These are phyloP conservation scores for Podosphaera aphanis DNA, from an alignment of 2,329 filamentous ascomycete species.

Conservation along the genomic window DNA sequence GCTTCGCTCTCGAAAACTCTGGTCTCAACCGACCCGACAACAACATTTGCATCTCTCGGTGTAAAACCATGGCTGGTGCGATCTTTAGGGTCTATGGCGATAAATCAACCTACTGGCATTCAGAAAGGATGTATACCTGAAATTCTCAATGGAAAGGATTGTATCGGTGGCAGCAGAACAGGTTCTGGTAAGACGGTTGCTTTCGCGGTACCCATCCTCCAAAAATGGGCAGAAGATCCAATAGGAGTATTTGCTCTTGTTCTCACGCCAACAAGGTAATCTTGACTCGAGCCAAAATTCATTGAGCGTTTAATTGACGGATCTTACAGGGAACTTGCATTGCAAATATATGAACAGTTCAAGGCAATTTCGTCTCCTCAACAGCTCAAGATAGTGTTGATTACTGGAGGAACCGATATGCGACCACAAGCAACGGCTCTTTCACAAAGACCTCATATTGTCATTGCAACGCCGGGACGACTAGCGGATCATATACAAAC, in stretches of 20 bases:
- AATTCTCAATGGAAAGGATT: constrained; percentile 75
- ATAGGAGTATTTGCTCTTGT: constrained; percentile 76
- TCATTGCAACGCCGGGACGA: constrained; percentile 83
- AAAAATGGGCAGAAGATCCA: constrained; percentile 82
- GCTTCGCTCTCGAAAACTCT: constrained; percentile 15
- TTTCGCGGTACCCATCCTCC: constrained; percentile 82
- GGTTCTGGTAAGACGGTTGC: constrained; percentile 95
- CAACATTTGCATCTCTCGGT: constrained; percentile 47
- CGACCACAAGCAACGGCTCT: constrained; percentile 68
- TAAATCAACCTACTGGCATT: constrained; percentile 74
- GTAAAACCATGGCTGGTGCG: constrained; percentile 73
- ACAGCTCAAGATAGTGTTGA: constrained; percentile 64
- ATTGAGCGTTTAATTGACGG: constrained; percentile 4
- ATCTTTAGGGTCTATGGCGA: constrained; percentile 55
- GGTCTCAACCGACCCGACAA: constrained; percentile 30
- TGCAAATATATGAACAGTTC: constrained; percentile 93
- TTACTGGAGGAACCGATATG: constrained; percentile 89
- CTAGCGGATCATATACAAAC: constrained; percentile 82
- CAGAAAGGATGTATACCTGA: constrained; percentile 83
- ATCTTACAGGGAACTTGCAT: constrained; percentile 50
- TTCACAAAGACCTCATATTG: constrained; percentile 60
- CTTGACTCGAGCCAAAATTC: not conserved
- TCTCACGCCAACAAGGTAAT: constrained; percentile 59
- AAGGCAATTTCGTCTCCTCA: constrained; percentile 77
- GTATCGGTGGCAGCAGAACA: constrained; percentile 81